phyloP scores from a whole-genome alignment of 345 rosid genomes.

The Acer yangbiense region DNA sequence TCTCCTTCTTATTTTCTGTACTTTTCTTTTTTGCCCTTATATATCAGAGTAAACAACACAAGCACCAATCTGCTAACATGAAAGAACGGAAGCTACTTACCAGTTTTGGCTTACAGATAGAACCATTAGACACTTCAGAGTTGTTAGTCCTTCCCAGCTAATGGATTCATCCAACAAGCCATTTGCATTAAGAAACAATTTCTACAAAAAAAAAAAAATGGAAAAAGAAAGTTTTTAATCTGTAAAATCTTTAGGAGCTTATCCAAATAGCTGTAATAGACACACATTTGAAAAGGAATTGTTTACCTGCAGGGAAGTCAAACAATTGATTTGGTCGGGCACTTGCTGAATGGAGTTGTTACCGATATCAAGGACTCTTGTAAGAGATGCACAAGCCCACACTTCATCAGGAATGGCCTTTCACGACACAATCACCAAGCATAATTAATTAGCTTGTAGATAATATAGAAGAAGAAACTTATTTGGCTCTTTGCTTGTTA shows the following conservation, averaged over 20 bases:
- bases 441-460: conserved; percentile 8
- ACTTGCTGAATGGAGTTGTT: conserved; percentile 59
- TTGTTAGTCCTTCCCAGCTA: conserved; percentile 66
- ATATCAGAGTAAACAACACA: not conserved
- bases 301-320: conserved; percentile 60
- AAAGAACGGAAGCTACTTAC: conserved; percentile 41
- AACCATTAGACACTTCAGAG: conserved; percentile 57
- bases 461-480: not conserved
- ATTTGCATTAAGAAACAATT: conserved; percentile 63
- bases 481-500: not conserved
- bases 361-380: conserved; percentile 66
- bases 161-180: conserved; percentile 62
- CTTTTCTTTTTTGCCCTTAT: not conserved
- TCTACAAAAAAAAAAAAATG: conserved; percentile 55
- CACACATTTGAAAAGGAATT: not conserved
- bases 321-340: conserved; percentile 51
- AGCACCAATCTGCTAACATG: not conserved
- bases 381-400: conserved; percentile 63
- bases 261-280: conserved; percentile 11
- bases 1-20: not conserved
- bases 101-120: conserved; percentile 68
- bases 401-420: conserved; percentile 81
- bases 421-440: conserved; percentile 23
- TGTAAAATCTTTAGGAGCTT: not conserved
- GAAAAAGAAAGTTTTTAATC: not conserved